Conservation (phyloP, 108 stramenopile genomes). For the Conticribra weissflogii region DNA sequence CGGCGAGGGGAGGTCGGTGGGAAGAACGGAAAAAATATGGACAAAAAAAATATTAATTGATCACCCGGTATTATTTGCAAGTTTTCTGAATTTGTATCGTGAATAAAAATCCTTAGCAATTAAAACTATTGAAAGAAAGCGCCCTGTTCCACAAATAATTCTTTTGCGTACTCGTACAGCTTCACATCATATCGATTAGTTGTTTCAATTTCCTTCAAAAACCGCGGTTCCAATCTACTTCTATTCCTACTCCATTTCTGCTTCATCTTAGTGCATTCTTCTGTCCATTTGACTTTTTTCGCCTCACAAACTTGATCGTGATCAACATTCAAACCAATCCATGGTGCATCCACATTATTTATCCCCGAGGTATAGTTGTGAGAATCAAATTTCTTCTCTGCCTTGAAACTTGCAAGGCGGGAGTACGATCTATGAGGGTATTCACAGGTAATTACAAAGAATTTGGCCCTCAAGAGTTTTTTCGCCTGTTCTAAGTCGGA, state of each 20-base stretch:
- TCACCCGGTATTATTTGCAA: too few species aligned
- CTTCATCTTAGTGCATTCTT: conserved; percentile 20
- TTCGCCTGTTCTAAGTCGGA: conserved; percentile 15
- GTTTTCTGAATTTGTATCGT: too few species aligned
- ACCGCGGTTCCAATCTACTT: neutral
- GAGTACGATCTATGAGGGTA: conserved; percentile 1
- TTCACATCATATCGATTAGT: conserved; percentile 13
- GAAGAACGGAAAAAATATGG: too few species aligned
- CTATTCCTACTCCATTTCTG: conserved; percentile 2
- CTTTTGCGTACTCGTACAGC: conserved; percentile 25
- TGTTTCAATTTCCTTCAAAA: conserved; percentile 2
- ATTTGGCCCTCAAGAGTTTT: conserved; percentile 14
- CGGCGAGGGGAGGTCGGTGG: too few species aligned
- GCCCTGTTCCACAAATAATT: conserved; percentile 18
- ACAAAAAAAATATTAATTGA: too few species aligned
- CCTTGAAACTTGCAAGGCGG: conserved; percentile 3
- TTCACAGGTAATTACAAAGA: conserved; percentile 14
- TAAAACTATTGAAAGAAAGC: conserved; percentile 8
- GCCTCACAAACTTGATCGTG: neutral
- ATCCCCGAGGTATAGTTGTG: too few species aligned
- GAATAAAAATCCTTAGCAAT: neutral
- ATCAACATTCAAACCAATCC: too few species aligned
- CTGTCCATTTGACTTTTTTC: neutral
- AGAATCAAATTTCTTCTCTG: too few species aligned
- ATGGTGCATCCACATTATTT: too few species aligned